phyloP scores from a whole-genome alignment of 2,329 filamentous ascomycete species.

The Alternaria ethzedia region DNA sequence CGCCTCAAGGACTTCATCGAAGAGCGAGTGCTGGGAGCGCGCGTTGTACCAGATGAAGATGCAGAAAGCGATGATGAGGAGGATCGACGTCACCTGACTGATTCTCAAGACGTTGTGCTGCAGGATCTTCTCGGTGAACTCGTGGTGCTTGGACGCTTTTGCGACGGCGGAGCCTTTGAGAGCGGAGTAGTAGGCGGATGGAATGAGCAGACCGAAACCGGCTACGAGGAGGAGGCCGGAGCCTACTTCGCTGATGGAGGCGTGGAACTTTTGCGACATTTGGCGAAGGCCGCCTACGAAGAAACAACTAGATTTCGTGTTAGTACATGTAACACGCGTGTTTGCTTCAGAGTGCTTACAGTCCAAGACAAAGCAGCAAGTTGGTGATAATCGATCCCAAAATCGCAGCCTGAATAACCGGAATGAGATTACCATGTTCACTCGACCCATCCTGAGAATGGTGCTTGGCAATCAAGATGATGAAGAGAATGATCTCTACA shows the following conservation, averaged over 20 bases:
- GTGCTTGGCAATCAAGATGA: constrained; percentile 69
- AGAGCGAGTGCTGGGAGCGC: constrained; percentile 77
- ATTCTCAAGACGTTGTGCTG: constrained; percentile 45
- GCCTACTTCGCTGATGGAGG: constrained; percentile 79
- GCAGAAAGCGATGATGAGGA: constrained; percentile 45
- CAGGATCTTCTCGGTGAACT: constrained; percentile 42
- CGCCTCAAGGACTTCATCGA: constrained; percentile 73
- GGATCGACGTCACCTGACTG: constrained; percentile 45
- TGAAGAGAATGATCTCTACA: constrained; percentile 83
- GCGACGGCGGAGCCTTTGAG: constrained; percentile 52
- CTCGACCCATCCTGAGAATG: constrained; percentile 49
- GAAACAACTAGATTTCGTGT: constrained; percentile 65
- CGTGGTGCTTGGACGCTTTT: constrained; percentile 33
- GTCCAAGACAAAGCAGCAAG: constrained; percentile 77
- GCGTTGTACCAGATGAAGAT: constrained; percentile 73
- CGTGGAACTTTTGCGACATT: constrained; percentile 74
- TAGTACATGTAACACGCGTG: no score
- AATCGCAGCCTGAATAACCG: constrained; percentile 82
- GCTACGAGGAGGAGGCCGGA: constrained; percentile 78
- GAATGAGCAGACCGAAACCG: constrained; percentile 59
- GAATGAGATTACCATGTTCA: constrained; percentile 51
- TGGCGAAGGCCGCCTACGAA: constrained; percentile 74
- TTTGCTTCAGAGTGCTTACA: no score
- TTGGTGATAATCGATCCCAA: constrained; percentile 84
- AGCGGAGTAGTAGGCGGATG: constrained; percentile 44